A percentile compares a stretch with the other conserved stretches of the same genome.
phyloP scores from a whole-genome alignment of 768 basidiomycete species.

The Phlebiopsis gigantea region DNA sequence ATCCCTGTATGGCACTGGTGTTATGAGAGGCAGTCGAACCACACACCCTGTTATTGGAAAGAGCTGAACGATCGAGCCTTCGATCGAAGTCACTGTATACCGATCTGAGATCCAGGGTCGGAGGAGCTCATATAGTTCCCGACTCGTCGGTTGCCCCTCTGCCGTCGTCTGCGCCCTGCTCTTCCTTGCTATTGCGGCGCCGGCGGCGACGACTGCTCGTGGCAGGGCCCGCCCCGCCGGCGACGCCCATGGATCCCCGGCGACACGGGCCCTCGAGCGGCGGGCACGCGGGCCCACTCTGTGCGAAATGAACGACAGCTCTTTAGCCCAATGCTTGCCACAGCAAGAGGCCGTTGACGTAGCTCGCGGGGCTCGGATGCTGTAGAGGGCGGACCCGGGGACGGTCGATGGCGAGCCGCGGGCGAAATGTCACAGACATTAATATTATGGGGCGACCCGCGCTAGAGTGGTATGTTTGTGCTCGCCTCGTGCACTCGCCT shows the following conservation, averaged over 20 bases:
- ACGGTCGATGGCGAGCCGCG: neutral
- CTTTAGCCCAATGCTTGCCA: neutral
- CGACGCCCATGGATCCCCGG: too few species aligned
- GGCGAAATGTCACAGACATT: too few species aligned
- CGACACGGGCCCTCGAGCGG: neutral
- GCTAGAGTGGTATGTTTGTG: neutral
- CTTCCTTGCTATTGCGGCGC: neutral
- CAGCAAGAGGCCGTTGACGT: neutral
- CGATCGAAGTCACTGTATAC: neutral
- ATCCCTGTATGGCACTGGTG: neutral
- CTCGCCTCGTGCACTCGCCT: neutral
- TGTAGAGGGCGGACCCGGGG: neutral
- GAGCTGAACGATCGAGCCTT: neutral
- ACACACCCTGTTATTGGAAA: neutral
- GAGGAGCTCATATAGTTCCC: neutral
- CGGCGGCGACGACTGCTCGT: too few species aligned
- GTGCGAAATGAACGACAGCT: neutral
- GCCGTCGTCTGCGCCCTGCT: neutral
- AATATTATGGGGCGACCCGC: too few species aligned
- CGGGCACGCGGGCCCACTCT: too few species aligned
- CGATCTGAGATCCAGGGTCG: constrained; percentile 6
- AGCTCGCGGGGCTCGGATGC: neutral
- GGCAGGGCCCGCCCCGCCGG: too few species aligned
- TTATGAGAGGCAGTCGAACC: neutral
- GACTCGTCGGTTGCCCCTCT: neutral